These are phyloP conservation scores for Peronospora farinosa DNA, from an alignment of 352 stramenopile species.

Conservation along the genomic window DNA sequence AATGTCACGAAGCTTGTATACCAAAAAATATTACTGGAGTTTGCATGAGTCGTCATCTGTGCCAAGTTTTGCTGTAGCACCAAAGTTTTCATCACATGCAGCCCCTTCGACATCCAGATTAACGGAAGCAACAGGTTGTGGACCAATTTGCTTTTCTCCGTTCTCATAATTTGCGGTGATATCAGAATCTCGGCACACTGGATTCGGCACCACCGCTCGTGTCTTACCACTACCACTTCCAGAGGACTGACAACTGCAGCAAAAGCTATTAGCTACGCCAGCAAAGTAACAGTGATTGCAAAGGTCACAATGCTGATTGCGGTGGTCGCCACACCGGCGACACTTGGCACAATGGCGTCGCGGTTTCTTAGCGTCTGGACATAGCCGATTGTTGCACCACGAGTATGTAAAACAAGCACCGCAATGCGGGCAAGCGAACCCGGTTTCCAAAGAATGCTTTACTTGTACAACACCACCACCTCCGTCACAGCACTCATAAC, in stretches of 20 bases:
- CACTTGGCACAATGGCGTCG: slow-evolving; percentile 77
- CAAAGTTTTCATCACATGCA: slow-evolving; percentile 28
- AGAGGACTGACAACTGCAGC: slow-evolving; percentile 59
- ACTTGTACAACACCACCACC: slow-evolving; percentile 49
- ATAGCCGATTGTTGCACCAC: slow-evolving; percentile 74
- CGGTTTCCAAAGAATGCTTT: slow-evolving; percentile 56
- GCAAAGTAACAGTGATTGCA: slow-evolving; percentile 85
- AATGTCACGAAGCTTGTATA: not conserved
- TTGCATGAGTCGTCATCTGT: slow-evolving; percentile 57
- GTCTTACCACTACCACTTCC: slow-evolving; percentile 37
- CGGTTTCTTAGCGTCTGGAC: slow-evolving; percentile 68
- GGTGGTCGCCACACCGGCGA: slow-evolving; percentile 67
- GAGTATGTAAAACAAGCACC: slow-evolving; percentile 65
- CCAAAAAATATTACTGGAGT: slow-evolving; percentile 40
- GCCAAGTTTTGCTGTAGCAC: slow-evolving; percentile 20
- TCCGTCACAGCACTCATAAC: slow-evolving; percentile 58
- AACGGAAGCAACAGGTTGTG: slow-evolving; percentile 11
- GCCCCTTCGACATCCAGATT: slow-evolving; percentile 12
- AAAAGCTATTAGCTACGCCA: slow-evolving; percentile 77
- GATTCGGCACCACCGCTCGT: slow-evolving; percentile 43
- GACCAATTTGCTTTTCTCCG: slow-evolving; percentile 8
- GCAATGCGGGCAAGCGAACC: slow-evolving; percentile 56
- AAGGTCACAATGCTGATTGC: slow-evolving; percentile 74
- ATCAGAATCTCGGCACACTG: slow-evolving; percentile 17
- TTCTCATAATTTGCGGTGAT: slow-evolving; percentile 7